Percentiles rank a stretch among this genome's conserved stretches.
These are phyloP conservation scores for Lasiosphaeria ovina DNA, from an alignment of 495 filamentous ascomycete genomes.

Conservation along the genomic window DNA sequence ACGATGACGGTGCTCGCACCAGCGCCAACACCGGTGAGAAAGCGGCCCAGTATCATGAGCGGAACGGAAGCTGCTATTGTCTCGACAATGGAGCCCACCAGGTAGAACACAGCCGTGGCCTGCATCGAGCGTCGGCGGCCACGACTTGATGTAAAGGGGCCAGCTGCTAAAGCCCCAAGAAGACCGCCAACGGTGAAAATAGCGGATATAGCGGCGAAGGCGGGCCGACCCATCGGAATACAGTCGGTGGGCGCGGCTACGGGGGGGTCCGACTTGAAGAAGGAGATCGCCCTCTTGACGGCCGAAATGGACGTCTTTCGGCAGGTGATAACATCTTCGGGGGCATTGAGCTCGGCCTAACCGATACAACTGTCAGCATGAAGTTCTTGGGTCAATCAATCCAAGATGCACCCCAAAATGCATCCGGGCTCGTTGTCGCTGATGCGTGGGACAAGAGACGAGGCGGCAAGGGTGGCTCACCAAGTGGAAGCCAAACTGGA, in stretches of 20 bases:
- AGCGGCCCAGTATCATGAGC: slow-evolving; percentile 66
- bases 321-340: slow-evolving; percentile 85
- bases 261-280: slow-evolving; percentile 18
- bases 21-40: slow-evolving; percentile 78
- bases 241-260: slow-evolving; percentile 62
- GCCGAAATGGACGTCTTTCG: slow-evolving; percentile 57
- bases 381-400: neutral
- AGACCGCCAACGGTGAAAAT: slow-evolving; percentile 92
- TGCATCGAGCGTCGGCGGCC: slow-evolving; percentile 74
- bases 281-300: slow-evolving; percentile 28
- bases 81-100: slow-evolving; percentile 72
- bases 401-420: too few species aligned
- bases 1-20: slow-evolving; percentile 90
- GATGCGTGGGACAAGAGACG: too few species aligned
- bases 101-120: slow-evolving; percentile 69
- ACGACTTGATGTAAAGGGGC: slow-evolving; percentile 66
- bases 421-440: too few species aligned
- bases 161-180: slow-evolving; percentile 73
- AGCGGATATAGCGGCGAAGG: slow-evolving; percentile 79
- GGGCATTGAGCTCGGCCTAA: slow-evolving; percentile 92
- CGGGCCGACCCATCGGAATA: slow-evolving; percentile 72
- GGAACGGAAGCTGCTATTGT: slow-evolving; percentile 65
- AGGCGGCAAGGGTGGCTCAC: slow-evolving; percentile 45
- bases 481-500: slow-evolving; percentile 93
- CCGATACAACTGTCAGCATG: slow-evolving; percentile 21